Base-by-base conservation (phyloP, 2,329 filamentous ascomycete species). In the Neofusicoccum ribis region DNA sequence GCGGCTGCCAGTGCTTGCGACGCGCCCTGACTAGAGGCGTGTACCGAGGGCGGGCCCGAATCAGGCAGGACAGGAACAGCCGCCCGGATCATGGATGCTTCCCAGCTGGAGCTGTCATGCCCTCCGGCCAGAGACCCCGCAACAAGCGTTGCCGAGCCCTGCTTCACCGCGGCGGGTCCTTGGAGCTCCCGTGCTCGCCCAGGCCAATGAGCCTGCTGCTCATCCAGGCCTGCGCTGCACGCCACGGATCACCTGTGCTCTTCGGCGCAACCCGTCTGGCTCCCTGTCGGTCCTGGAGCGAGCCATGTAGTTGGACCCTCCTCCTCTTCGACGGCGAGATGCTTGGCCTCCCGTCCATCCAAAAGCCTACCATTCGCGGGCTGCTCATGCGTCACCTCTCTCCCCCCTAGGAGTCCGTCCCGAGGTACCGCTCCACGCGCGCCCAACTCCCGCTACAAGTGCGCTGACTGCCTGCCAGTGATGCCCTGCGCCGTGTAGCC, bases 71-170 rank as follows among this genome's bases (percentile, higher is more conserved):
- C 63, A 64, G 51, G 51, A 64, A 64, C 63, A 64, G 63, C 52
- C 63, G 50, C 63, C 50, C 63, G 50, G 63, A 64, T 59, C 63
- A 49, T 64, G 51, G 50, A 64, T 64, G 63, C 47, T 64, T 51
- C 61, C 50, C 47, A 56, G 61, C 60, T 47, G 46, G 46, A 63
- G 60, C 47, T 63, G 60, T 34, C 61, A 54, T 47, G 49, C 50
- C 61, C 61, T 31, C 59, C 59, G 59, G 34, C 47, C 44, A 50
- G 52, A 75, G 71, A 77, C 76, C 76, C 76, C 76, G 75, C 76
- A 78, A 77, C 73, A 77, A 77, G 75, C 76, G 76, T 78, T 78
- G 76, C 76, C 75, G 76, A 78, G 74, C 74, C 72, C 70, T 77
- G 73, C 72, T 70, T 60, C 59, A 66, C 68, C 73, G 73, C 70